These are phyloP conservation scores for Pythium rishiriense DNA, from an alignment of 352 stramenopile genomes.

Conservation along the genomic window DNA sequence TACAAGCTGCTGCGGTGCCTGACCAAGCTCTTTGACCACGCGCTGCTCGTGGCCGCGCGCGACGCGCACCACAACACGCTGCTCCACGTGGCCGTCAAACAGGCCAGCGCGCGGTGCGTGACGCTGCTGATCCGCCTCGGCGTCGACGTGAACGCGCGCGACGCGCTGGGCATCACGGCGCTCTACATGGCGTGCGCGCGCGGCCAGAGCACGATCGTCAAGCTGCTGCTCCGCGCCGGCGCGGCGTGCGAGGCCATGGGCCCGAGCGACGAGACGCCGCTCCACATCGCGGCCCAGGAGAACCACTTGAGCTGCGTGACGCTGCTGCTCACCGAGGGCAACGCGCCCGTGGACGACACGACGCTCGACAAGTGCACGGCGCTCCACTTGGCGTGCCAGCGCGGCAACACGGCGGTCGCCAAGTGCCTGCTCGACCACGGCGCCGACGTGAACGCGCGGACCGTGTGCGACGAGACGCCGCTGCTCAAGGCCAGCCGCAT, in stretches of 20 bases:
- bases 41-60: constrained; percentile 42
- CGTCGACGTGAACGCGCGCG: constrained; percentile 60
- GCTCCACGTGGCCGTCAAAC: constrained; percentile 63
- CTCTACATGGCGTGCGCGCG: constrained; percentile 80
- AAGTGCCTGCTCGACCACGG: constrained; percentile 67
- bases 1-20: constrained; percentile 58
- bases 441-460: constrained; percentile 67
- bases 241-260: constrained; percentile 55
- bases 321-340: constrained; percentile 50
- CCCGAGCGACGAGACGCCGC: constrained; percentile 68
- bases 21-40: constrained; percentile 44
- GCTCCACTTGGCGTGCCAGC: constrained; percentile 77
- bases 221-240: constrained; percentile 56
- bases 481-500: constrained; percentile 83
- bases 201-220: constrained; percentile 60
- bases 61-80: constrained; percentile 54
- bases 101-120: constrained; percentile 51
- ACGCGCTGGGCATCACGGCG: constrained; percentile 64
- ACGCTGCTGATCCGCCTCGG: constrained; percentile 62
- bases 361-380: constrained; percentile 67
- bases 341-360: constrained; percentile 50
- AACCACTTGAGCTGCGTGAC: constrained; percentile 75
- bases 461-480: constrained; percentile 60
- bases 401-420: constrained; percentile 70
- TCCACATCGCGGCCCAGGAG: constrained; percentile 83